Percentiles rank a stretch among this genome's conserved stretches.
phyloP scores from a whole-genome alignment of 1,139 yeast genomes.

The Yamadazyma triangularis region DNA sequence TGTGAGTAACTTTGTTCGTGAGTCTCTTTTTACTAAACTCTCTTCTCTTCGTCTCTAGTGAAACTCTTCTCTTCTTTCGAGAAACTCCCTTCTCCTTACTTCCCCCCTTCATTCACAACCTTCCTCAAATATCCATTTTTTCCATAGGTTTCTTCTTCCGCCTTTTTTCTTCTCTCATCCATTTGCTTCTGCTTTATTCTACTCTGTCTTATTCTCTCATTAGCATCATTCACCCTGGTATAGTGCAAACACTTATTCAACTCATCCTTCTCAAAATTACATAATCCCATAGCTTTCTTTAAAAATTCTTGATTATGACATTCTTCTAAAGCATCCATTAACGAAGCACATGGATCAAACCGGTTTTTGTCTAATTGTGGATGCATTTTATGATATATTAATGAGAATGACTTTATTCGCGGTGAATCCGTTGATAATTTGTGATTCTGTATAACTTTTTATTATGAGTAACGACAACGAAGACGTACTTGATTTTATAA shows the following conservation, averaged over 20 bases:
- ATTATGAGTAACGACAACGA: slow-evolving; percentile 32
- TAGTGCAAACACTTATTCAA: slow-evolving; percentile 74
- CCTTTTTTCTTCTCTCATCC: slow-evolving; percentile 53
- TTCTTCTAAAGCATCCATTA: slow-evolving; percentile 84
- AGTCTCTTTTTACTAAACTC: background rate
- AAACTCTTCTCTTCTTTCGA: background rate
- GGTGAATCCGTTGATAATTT: no score
- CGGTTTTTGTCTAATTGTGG: slow-evolving; percentile 45
- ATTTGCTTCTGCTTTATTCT: slow-evolving; percentile 52
- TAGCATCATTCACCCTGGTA: slow-evolving; percentile 67
- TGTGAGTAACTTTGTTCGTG: no score
- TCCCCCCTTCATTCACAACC: slow-evolving; percentile 30
- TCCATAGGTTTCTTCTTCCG: slow-evolving; percentile 77
- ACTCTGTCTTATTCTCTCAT: slow-evolving; percentile 54
- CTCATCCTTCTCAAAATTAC: slow-evolving; percentile 82
- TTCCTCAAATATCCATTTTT: slow-evolving; percentile 68
- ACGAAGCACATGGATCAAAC: slow-evolving; percentile 62
- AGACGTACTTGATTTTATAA: slow-evolving; percentile 85
- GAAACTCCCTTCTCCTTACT: background rate
- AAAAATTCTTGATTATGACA: slow-evolving; percentile 76
- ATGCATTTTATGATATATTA: slow-evolving; percentile 39
- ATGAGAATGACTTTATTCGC: no score
- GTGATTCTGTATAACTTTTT: no score
- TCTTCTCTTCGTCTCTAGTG: background rate
- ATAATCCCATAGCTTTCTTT: slow-evolving; percentile 74